Percentiles rank a stretch among this genome's conserved stretches.
Evolutionary conservation across 768 basidiomycete species (phyloP).

Genomic region (Rhizopogon vinicolor): DNA sequence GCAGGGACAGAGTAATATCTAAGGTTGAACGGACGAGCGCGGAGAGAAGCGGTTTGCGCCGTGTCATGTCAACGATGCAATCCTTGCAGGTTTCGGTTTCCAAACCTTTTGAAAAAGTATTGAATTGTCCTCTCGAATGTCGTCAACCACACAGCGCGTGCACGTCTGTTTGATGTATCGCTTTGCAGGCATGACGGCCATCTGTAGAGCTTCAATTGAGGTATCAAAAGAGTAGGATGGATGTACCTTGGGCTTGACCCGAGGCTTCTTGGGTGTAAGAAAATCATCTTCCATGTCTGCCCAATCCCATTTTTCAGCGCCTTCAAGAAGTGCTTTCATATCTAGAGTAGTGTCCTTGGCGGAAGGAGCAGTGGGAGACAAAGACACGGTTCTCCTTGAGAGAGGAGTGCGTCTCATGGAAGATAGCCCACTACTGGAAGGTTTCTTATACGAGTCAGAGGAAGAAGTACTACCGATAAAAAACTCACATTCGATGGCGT

Average conservation of each 20-base stretch:
- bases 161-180: constrained; percentile 31
- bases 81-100: not conserved
- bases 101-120: constrained; percentile 39
- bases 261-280: constrained; percentile 41
- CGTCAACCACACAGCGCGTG: constrained; percentile 54
- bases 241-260: constrained; percentile 16
- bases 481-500: constrained; percentile 12
- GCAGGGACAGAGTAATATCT: constrained; percentile 59
- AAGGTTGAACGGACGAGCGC: constrained; percentile 53
- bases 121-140: constrained; percentile 33
- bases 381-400: constrained; percentile 9
- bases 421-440: constrained; percentile 10
- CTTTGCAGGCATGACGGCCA: constrained; percentile 5
- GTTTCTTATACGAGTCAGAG: constrained; percentile 11
- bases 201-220: constrained; percentile 12
- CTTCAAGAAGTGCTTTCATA: constrained; percentile 48
- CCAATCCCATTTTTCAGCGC: constrained; percentile 70
- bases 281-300: constrained; percentile 48
- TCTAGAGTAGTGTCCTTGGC: constrained; percentile 32
- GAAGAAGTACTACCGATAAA: not conserved
- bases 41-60: constrained; percentile 81
- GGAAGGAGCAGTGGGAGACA: not conserved
- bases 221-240: not conserved
- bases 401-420: constrained; percentile 13
- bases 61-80: constrained; percentile 6